Evolutionary conservation across 2,329 filamentous ascomycete genomes (phyloP), one percentile per base, ranked within the genome.

Genomic region (Penicillium janthinellum): DNA sequence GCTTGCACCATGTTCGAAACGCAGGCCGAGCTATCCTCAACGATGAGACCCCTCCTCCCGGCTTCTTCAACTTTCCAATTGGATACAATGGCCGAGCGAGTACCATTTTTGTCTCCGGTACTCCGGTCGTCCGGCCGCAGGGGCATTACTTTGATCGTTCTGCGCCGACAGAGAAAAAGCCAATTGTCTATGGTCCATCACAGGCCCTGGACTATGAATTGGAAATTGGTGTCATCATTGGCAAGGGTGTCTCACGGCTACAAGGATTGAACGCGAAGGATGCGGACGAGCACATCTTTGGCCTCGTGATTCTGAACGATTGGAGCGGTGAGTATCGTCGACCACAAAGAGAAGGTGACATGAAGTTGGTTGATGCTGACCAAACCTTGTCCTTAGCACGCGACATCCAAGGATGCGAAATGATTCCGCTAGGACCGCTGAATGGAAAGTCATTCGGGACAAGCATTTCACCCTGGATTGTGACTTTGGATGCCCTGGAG

Each of bases 381-480:
- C 6, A 2, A 22, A 48, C 20, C 17, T 52, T 12, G 39, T 35
- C n/a, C 38, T 55, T 50, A 66, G 67, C 67, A 4, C 65, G 72
- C 5, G 86, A 88, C 67, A 84, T 89, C 20, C 86, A 88, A 69
- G 79, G 73, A 0, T 75, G 84, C 22, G 86, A 88, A 64, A 88
- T 88, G 85, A 77, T 76, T 2, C 85, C 85, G 0, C 73, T 88
- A 0, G 86, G 86, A 0, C 86, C 86, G 0, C 79, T 88, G 54
- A 86, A 87, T 53, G 80, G 82, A 2, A 89, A 89, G 70, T 83
- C 81, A 35, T 86, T 88, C 45, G 81, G 79, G 6, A 88, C 85
- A 0, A 81, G 79, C 0, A 83, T 89, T 22, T 85, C 83, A 0
- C 85, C 86, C 0, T 89, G 86, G 86, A 75, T 88, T 12, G 71